These are phyloP conservation scores for Nelumbo lutea DNA, from an alignment of 164 flowering plant species.

Conservation along the genomic window DNA sequence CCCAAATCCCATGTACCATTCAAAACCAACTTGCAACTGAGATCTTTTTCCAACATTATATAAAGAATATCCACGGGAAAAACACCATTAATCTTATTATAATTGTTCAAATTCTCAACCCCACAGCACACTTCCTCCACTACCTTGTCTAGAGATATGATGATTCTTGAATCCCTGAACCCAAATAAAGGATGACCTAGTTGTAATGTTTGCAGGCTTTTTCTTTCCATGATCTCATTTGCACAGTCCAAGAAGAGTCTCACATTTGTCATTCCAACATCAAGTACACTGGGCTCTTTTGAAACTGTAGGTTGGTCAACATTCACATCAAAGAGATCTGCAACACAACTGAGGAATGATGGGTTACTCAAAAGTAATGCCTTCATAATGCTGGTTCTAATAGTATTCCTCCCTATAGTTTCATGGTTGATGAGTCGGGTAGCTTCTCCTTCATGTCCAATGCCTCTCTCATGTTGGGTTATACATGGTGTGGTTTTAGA, in stretches of 20 bases:
- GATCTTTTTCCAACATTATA: slow-evolving; percentile 45
- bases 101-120: slow-evolving; percentile 41
- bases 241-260: slow-evolving; percentile 52
- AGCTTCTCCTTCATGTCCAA: slow-evolving; percentile 18
- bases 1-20: slow-evolving; percentile 56
- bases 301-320: slow-evolving; percentile 9
- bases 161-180: slow-evolving; percentile 5
- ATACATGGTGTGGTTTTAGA: slow-evolving; percentile 6
- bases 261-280: slow-evolving; percentile 8
- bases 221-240: slow-evolving; percentile 44
- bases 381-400: slow-evolving; percentile 10
- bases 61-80: slow-evolving; percentile 26
- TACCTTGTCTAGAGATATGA: slow-evolving; percentile 37
- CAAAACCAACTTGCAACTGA: slow-evolving; percentile 28
- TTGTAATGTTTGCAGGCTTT: slow-evolving; percentile 22
- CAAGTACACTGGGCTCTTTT: slow-evolving; percentile 9
- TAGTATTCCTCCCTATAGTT: slow-evolving; percentile 10
- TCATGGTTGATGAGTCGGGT: slow-evolving; percentile 6
- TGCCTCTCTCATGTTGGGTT: slow-evolving; percentile 13
- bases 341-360: slow-evolving; percentile 43
- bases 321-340: slow-evolving; percentile 43
- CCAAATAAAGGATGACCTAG: slow-evolving; percentile 1
- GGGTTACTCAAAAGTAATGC: slow-evolving; percentile 38
- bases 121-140: slow-evolving; percentile 46
- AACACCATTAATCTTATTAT: slow-evolving; percentile 18